A percentile compares a stretch with the other conserved stretches of the same genome.
phyloP scores from a whole-genome alignment of 1,284 basidiomycete species.

The Meira miltonrushii region DNA sequence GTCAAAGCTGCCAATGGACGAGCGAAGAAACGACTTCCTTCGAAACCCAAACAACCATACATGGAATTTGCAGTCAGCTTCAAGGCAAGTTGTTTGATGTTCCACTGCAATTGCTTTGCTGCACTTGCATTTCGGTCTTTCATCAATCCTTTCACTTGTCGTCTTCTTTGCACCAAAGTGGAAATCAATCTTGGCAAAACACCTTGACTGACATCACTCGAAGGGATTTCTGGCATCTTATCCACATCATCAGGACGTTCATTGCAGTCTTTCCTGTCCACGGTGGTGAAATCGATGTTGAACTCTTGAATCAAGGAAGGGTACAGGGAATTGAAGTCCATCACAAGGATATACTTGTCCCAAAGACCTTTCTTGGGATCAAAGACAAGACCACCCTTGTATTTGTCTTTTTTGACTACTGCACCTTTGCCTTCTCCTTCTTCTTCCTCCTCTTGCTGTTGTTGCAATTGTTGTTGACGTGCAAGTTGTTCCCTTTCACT shows the following conservation, averaged over 20 bases:
- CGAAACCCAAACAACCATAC: constrained; percentile 99
- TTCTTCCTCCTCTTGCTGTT: constrained; percentile 36
- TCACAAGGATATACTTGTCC: constrained; percentile 95
- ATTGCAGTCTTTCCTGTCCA: constrained; percentile 59
- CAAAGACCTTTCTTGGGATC: constrained; percentile 93
- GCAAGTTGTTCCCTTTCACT: constrained; percentile 54
- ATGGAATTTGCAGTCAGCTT: constrained; percentile 99
- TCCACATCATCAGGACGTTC: constrained; percentile 56
- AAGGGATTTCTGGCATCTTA: constrained; percentile 84
- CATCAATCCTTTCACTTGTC: constrained; percentile 90
- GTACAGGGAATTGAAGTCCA: constrained; percentile 99
- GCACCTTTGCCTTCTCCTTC: constrained; percentile 60
- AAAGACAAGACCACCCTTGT: constrained; percentile 96
- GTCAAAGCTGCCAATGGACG: constrained; percentile 90
- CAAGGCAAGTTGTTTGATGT: constrained; percentile 94
- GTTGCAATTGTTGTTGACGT: constrained; percentile 32
- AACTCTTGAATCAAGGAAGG: constrained; percentile 99
- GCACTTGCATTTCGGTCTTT: constrained; percentile 74
- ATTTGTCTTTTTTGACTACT: constrained; percentile 70
- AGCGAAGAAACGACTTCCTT: constrained; percentile 95
- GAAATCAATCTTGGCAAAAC: constrained; percentile 93
- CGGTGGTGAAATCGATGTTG: constrained; percentile 98
- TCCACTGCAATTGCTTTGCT: constrained; percentile 77
- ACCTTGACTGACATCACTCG: constrained; percentile 69
- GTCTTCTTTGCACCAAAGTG: constrained; percentile 80